Base-by-base conservation (phyloP, 75 land plant genomes). In the Sequoia sempervirens region DNA sequence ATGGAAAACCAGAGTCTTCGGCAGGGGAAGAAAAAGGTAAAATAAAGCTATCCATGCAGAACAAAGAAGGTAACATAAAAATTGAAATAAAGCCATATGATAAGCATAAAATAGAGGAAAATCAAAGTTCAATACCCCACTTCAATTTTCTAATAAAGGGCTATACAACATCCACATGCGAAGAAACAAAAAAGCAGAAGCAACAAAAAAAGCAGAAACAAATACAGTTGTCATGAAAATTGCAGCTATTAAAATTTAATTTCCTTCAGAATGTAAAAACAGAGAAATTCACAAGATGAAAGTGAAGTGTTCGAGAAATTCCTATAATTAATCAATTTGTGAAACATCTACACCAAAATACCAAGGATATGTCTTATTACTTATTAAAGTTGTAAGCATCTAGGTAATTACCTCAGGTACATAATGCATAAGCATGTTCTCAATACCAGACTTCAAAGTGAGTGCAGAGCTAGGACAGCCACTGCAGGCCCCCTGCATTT, bases 351-450 rank as follows among this genome's bases (percentile, higher is more conserved):
- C 73, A 30, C 36, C 36, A 70, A 11, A n/a, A n/a, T 10, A 3
- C 10, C 28, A 28, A 28, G 28, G 72, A 68, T 68, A 7, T 18
- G 2, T 18, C 18, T 18, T 56, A 5, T 10, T 32, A 70, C 3
- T 30, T 11, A 11, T 2, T 70, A 32, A 70, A 70, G 8, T 70
- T 70, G 73, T 9, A 9, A 70, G 73, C 37, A 70, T 70, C 37
- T 70, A 13, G 36, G 32, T 70, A 7, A 30, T 86, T 86, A 95
- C 98, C 95, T 97, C 98, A 17, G 99, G 93, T 18, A 97, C 93
- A 86, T 97, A 97, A 82, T 97, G 99, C 98, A 96, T 97, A 40
- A 97, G 89, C 99, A 97, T 97, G 80, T 97, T 97, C 85, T 97
- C 97, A 78, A 97, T 97, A 76, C 99, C 98, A 72, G 97, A 92